phyloP scores from a whole-genome alignment of 2,329 filamentous ascomycete genomes.

The Sphaerulina musiva region DNA sequence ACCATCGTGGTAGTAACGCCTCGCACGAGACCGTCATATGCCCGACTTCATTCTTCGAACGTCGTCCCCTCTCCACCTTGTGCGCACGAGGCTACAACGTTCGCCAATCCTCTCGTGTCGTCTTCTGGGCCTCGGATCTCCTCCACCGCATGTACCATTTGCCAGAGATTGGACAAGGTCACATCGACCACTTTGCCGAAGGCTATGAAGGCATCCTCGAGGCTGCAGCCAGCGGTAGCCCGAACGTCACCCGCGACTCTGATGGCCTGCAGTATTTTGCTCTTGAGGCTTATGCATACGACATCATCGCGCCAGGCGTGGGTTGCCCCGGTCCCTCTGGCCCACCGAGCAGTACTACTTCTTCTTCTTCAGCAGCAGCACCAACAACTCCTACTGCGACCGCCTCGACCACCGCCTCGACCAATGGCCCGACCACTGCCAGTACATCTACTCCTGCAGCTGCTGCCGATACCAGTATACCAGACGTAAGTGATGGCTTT shows the following conservation, averaged over 20 bases:
- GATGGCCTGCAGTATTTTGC: slow-evolving; percentile 63
- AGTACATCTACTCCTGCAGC: slow-evolving; percentile 61
- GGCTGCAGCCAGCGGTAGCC: slow-evolving; percentile 47
- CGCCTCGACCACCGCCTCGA: slow-evolving; percentile 47
- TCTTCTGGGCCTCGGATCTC: slow-evolving; percentile 61
- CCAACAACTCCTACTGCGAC: slow-evolving; percentile 3
- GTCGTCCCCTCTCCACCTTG: slow-evolving; percentile 52
- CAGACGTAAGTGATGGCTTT: not conserved
- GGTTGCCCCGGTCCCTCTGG: slow-evolving; percentile 51
- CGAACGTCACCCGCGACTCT: slow-evolving; percentile 51
- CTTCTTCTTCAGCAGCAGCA: slow-evolving; percentile 7
- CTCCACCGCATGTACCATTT: slow-evolving; percentile 62
- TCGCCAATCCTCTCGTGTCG: slow-evolving; percentile 49
- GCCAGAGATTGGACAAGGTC: slow-evolving; percentile 52
- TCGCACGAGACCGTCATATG: slow-evolving; percentile 65
- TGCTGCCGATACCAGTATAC: not conserved
- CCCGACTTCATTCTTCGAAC: slow-evolving; percentile 53
- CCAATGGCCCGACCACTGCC: slow-evolving; percentile 45
- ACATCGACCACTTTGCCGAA: slow-evolving; percentile 58
- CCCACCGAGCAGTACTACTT: slow-evolving; percentile 11
- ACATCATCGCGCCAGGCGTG: slow-evolving; percentile 56
- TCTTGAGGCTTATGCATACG: slow-evolving; percentile 59
- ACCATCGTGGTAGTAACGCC: slow-evolving; percentile 61
- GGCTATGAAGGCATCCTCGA: slow-evolving; percentile 51
- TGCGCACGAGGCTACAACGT: slow-evolving; percentile 60